phyloP scores from a whole-genome alignment of 2,329 filamentous ascomycete genomes.

The Pestalotiopsis sp. region DNA sequence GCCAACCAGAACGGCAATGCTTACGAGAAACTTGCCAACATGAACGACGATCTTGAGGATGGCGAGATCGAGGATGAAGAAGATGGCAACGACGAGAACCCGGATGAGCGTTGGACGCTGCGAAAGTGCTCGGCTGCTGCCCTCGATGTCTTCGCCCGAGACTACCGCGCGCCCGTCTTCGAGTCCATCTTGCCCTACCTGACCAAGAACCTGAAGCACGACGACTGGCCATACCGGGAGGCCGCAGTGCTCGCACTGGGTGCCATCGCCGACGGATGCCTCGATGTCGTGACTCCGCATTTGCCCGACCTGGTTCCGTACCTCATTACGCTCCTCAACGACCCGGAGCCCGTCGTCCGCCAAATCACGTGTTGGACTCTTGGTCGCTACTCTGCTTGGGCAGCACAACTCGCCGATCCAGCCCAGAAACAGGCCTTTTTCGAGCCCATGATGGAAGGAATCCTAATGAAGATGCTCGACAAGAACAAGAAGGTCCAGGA shows the following conservation, averaged over 20 bases:
- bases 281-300: conserved; percentile 86
- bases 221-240: conserved; percentile 90
- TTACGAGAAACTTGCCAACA: conserved; percentile 57
- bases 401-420: conserved; percentile 71
- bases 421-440: conserved; percentile 78
- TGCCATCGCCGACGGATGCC: conserved; percentile 92
- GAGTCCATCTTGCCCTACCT: conserved; percentile 90
- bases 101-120: conserved; percentile 92
- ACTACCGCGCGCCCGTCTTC: conserved; percentile 88
- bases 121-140: conserved; percentile 97
- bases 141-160: conserved; percentile 88
- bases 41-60: conserved; percentile 81
- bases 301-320: conserved; percentile 90
- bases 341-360: conserved; percentile 85
- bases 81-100: conserved; percentile 77
- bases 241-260: conserved; percentile 93
- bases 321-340: conserved; percentile 81
- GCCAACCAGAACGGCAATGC: conserved; percentile 55
- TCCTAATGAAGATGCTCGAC: conserved; percentile 92
- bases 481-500: conserved; percentile 98
- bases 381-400: conserved; percentile 92
- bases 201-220: conserved; percentile 83
- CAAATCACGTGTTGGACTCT: conserved; percentile 99
- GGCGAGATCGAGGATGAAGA: conserved; percentile 81
- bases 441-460: conserved; percentile 95